Conservation (phyloP, 768 basidiomycete genomes). For the button mushroom (Agaricus bisporus) region DNA sequence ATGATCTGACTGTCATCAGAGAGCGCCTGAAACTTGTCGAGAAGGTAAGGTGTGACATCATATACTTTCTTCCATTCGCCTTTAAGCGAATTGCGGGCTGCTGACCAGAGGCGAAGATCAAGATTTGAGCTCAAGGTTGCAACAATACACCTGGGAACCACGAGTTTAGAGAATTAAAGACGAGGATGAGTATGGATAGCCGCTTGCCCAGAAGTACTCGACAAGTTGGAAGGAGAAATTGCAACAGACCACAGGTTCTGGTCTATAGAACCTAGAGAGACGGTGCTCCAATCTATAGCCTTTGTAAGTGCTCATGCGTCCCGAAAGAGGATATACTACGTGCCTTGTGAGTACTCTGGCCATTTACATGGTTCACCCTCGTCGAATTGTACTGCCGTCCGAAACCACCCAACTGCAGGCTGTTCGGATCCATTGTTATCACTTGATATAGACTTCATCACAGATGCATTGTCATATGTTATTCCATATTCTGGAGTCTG, state of each 20-base stretch:
- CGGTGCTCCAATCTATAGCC: conserved; percentile 56
- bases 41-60: conserved; percentile 48
- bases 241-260: conserved; percentile 48
- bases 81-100: conserved; percentile 60
- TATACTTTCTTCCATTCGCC: conserved; percentile 70
- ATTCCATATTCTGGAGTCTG: conserved; percentile 76
- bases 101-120: conserved; percentile 65
- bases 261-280: conserved; percentile 72
- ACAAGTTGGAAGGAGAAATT: conserved; percentile 65
- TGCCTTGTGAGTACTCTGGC: conserved; percentile 47
- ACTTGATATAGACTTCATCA: conserved; percentile 33
- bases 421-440: conserved; percentile 25
- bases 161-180: background rate
- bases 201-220: conserved; percentile 52
- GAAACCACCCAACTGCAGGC: conserved; percentile 56
- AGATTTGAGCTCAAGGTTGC: conserved; percentile 69
- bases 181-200: background rate
- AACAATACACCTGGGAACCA: conserved; percentile 49
- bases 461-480: conserved; percentile 52
- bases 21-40: conserved; percentile 22
- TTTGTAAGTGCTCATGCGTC: background rate
- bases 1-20: conserved; percentile 17
- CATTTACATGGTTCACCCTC: conserved; percentile 33
- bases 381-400: conserved; percentile 64
- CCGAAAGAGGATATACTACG: background rate